These are phyloP conservation scores for Cicer judaicum DNA, from an alignment of 306 rosid genomes.

Conservation along the genomic window DNA sequence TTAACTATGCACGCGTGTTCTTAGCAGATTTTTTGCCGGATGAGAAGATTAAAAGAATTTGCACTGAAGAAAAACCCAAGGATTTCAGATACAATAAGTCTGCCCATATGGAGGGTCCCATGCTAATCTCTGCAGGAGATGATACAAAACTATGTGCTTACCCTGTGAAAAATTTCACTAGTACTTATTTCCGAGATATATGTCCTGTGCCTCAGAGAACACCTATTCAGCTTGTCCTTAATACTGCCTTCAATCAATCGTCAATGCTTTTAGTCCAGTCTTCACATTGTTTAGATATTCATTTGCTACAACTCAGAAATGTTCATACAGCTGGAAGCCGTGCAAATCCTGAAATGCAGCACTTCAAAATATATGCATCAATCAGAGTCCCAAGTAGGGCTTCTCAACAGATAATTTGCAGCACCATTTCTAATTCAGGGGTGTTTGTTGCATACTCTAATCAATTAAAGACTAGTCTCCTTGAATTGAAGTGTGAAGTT, in stretches of 20 bases:
- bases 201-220: conserved; percentile 97
- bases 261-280: conserved; percentile 83
- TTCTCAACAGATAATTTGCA: conserved; percentile 80
- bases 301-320: conserved; percentile 56
- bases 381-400: conserved; percentile 69
- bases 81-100: conserved; percentile 76
- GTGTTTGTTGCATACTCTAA: conserved; percentile 77
- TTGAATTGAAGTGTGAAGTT: conserved; percentile 60
- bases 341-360: conserved; percentile 51
- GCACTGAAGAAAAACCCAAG: conserved; percentile 53
- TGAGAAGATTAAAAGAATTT: conserved; percentile 61
- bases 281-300: conserved; percentile 65
- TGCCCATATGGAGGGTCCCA: conserved; percentile 91
- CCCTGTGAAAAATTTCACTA: conserved; percentile 78
- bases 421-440: conserved; percentile 79
- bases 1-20: conserved; percentile 31
- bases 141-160: conserved; percentile 89
- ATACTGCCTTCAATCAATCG: conserved; percentile 60
- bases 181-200: conserved; percentile 83
- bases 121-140: conserved; percentile 94
- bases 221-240: conserved; percentile 73
- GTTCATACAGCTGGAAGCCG: conserved; percentile 56
- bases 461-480: conserved; percentile 68
- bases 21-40: conserved; percentile 65
- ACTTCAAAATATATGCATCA: conserved; percentile 7